Conservation (phyloP, 2,329 filamentous ascomycete genomes). For the Cercospora sp. region DNA sequence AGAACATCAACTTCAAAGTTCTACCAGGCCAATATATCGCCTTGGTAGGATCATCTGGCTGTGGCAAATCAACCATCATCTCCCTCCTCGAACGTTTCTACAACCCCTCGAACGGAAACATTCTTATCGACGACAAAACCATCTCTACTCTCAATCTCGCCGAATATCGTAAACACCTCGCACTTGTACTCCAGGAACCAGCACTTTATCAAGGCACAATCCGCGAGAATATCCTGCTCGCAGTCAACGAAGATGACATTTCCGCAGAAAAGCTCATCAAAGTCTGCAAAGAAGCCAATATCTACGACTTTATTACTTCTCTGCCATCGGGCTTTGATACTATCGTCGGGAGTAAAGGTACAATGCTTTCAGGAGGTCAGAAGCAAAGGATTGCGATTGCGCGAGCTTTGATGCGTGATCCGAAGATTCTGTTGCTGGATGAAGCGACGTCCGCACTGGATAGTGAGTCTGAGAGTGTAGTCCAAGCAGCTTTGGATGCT, state of each 20-base stretch:
- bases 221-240: slow-evolving; percentile 42
- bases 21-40: slow-evolving; percentile 46
- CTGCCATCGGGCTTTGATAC: slow-evolving; percentile 55
- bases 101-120: slow-evolving; percentile 42
- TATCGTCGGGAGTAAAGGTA: slow-evolving; percentile 50
- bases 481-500: slow-evolving; percentile 66
- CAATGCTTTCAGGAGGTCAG: slow-evolving; percentile 56
- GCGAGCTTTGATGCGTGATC: slow-evolving; percentile 54
- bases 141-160: slow-evolving; percentile 48
- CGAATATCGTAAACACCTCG: slow-evolving; percentile 46
- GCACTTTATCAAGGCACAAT: slow-evolving; percentile 50
- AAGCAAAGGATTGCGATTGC: slow-evolving; percentile 58
- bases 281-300: slow-evolving; percentile 54
- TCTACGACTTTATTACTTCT: slow-evolving; percentile 54
- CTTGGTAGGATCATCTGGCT: slow-evolving; percentile 52
- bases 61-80: slow-evolving; percentile 51
- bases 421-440: slow-evolving; percentile 57
- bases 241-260: slow-evolving; percentile 43
- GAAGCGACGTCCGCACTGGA: slow-evolving; percentile 63
- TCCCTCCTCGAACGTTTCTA: slow-evolving; percentile 52
- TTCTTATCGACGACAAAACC: slow-evolving; percentile 57
- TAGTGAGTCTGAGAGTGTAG: slow-evolving; percentile 64
- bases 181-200: slow-evolving; percentile 51
- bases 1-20: slow-evolving; percentile 34
- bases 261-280: slow-evolving; percentile 47